These are phyloP conservation scores for Oryza brachyantha DNA, from an alignment of 176 grass and related monocot species.

Conservation along the genomic window DNA sequence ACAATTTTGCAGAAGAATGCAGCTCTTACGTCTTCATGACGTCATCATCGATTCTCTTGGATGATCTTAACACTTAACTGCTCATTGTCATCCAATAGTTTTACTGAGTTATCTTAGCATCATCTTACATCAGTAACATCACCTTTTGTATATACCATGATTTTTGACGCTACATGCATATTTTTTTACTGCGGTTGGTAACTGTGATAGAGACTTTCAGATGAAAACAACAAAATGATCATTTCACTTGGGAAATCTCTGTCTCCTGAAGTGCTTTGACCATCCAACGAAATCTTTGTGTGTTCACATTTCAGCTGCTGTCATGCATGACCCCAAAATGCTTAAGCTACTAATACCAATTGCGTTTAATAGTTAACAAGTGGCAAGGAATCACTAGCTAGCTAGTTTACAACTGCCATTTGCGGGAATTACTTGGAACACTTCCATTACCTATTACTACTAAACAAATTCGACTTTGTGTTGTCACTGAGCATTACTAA, in stretches of 20 bases:
- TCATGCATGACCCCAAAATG: background rate
- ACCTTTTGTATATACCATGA: background rate
- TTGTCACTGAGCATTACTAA: slow-evolving; percentile 7
- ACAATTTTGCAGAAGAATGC: background rate
- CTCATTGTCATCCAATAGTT: background rate
- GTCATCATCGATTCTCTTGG: background rate
- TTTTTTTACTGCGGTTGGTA: background rate
- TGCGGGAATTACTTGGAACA: slow-evolving; percentile 22
- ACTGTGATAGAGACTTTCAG: background rate
- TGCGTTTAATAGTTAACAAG: background rate
- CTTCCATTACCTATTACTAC: slow-evolving; percentile 6
- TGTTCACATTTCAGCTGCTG: background rate
- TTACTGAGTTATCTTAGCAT: background rate
- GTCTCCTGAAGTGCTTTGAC: slow-evolving; percentile 2
- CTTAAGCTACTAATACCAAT: background rate
- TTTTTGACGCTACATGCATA: background rate
- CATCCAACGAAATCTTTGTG: background rate
- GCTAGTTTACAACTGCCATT: background rate
- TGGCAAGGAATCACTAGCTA: slow-evolving; percentile 20
- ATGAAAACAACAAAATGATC: background rate
- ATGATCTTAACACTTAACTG: background rate
- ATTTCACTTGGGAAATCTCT: background rate
- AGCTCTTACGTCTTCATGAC: background rate
- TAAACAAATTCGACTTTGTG: slow-evolving; percentile 10
- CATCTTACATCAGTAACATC: background rate